phyloP scores from a whole-genome alignment of 1,284 basidiomycete genomes.

The Irpex lacteus region DNA sequence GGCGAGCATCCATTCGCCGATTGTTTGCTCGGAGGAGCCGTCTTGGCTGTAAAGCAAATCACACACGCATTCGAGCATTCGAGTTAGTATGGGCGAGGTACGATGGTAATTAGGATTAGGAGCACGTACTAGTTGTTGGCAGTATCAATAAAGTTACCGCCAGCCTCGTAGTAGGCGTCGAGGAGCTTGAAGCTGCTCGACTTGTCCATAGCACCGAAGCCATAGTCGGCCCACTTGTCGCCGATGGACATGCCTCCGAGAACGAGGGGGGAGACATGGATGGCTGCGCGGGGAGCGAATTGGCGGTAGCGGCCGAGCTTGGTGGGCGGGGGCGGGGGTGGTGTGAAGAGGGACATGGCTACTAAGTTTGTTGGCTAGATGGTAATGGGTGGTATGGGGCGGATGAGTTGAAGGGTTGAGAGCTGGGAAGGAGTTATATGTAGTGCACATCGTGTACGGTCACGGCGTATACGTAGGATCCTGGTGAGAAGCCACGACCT shows the following conservation, averaged over 20 bases:
- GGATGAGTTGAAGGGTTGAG: too few species aligned
- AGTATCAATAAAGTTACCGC: slow-evolving; percentile 34
- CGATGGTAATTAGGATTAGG: too few species aligned
- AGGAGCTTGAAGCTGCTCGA: slow-evolving; percentile 30
- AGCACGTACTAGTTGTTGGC: slow-evolving; percentile 32
- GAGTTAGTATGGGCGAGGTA: too few species aligned
- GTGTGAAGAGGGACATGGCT: slow-evolving; percentile 3
- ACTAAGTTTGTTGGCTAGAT: too few species aligned
- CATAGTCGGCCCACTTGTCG: slow-evolving; percentile 38
- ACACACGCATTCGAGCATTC: too few species aligned
- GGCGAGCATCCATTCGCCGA: slow-evolving; percentile 43
- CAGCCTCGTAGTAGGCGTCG: slow-evolving; percentile 30
- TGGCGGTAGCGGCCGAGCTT: slow-evolving; percentile 12
- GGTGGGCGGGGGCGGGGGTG: slow-evolving; percentile 6
- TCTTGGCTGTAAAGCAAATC: too few species aligned
- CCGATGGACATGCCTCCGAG: slow-evolving; percentile 56
- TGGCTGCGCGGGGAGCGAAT: slow-evolving; percentile 9
- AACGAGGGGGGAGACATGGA: slow-evolving; percentile 14
- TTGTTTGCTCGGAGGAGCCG: slow-evolving; percentile 28
- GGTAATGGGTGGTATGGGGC: too few species aligned
- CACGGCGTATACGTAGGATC: too few species aligned
- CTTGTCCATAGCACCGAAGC: slow-evolving; percentile 39
- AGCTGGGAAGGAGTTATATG: too few species aligned
- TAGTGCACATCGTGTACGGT: too few species aligned
- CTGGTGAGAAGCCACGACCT: too few species aligned